Base-by-base conservation (phyloP, 768 basidiomycete species). In the Holtermanniella nyarrowii region DNA sequence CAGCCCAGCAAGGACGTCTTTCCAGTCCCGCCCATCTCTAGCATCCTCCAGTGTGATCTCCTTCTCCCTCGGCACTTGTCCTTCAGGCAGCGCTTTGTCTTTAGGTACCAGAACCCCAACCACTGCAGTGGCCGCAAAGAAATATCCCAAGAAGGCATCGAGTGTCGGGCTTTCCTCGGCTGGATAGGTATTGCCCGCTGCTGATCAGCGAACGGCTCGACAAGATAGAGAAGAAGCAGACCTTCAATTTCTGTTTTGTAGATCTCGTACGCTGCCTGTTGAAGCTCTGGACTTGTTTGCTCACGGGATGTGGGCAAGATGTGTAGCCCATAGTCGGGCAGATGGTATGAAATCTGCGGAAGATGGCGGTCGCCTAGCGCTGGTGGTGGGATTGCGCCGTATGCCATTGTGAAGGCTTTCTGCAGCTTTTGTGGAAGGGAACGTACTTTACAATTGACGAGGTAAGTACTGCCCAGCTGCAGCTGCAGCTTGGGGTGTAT, bases 101-200 rank as follows among this genome's bases (percentile, higher is more conserved):
- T 26, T 44, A 11, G 50, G 40, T 10, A 60, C 53, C 2, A 68
- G 49, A 61, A 90, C 75, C 0, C 80, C 87, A 48, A 90, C 68
- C 59, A 90, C 77, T 2, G 85, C 82, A 59, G 86, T 85, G 20
- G 78, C 83, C 0, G 80, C 78, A 60, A 86, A 86, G 71, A 84
- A 90, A 69, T 88, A 88, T 11, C 76, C 74, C 52, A 77, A 78
- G 71, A 89, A 95, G 2, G 76, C 72, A 26, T 77, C 71, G 21
- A 76, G 74, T 4, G 72, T 68, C 51, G 77, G 69, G 16, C 63
- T 58, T 7, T 66, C 70, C 70, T 88, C 85, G 71, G 91, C 89
- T 0, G 89, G 88, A 70, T 91, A 93, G 5, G 89, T 88, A 56
- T 74, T 62, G 1, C 90, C 90, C 43, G 58, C 71, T 71, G 44